Percentiles rank a stretch among this genome's conserved stretches.
These are phyloP conservation scores for Globisporangium uncinulatum DNA, from an alignment of 352 stramenopile species.

Conservation along the genomic window DNA sequence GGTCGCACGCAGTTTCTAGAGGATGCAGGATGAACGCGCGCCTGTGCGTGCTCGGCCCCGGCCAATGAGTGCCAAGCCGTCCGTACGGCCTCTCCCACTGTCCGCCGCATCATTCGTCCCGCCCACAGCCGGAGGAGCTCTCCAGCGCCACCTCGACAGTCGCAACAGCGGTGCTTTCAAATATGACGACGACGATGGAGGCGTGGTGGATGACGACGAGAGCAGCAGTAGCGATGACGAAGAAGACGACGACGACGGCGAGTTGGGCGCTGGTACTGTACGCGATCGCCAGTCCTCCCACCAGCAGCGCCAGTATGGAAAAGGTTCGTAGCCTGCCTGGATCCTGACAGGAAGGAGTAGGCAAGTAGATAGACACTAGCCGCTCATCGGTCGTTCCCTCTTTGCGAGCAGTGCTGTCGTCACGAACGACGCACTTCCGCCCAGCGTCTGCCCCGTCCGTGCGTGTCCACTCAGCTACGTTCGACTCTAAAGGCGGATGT, in stretches of 20 bases:
- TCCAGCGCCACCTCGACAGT: slow-evolving; percentile 8
- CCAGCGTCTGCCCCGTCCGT: slow-evolving; percentile 51
- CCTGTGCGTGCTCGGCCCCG: slow-evolving; percentile 12
- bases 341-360: background rate
- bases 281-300: background rate
- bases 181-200: slow-evolving; percentile 31
- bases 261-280: slow-evolving; percentile 35
- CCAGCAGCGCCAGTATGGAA: slow-evolving; percentile 1
- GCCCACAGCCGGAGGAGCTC: background rate
- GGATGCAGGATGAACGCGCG: no score
- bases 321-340: background rate
- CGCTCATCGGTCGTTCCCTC: background rate
- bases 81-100: slow-evolving; percentile 1
- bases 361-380: background rate
- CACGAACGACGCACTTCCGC: slow-evolving; percentile 22
- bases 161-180: slow-evolving; percentile 22
- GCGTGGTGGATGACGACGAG: slow-evolving; percentile 10
- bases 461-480: slow-evolving; percentile 18
- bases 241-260: slow-evolving; percentile 5
- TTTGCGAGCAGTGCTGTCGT: background rate
- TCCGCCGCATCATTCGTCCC: slow-evolving; percentile 2
- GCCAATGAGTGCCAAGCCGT: slow-evolving; percentile 47
- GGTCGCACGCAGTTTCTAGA: no score
- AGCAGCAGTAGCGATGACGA: background rate
- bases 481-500: background rate